Evolutionary conservation across 2,329 filamentous ascomycete species (phyloP).

Genomic region (Monosporascus ibericus): DNA sequence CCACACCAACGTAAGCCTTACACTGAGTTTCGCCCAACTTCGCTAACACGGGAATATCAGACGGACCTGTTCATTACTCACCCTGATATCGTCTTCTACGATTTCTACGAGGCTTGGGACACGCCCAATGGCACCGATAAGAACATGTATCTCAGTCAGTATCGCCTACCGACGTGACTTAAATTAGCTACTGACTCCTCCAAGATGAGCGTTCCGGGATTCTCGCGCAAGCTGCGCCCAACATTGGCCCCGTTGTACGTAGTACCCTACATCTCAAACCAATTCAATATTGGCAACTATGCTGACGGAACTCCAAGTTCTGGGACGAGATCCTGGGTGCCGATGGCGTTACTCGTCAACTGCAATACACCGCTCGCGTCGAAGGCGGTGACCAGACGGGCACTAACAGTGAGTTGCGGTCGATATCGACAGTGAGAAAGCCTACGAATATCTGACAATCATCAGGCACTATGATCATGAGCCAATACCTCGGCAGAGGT

Average conservation of each 20-base stretch:
- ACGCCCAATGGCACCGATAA: slow-evolving; percentile 38
- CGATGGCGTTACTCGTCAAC: slow-evolving; percentile 55
- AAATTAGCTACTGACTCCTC: slow-evolving; percentile 4
- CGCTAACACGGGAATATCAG: slow-evolving; percentile 9
- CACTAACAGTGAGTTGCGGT: slow-evolving; percentile 20
- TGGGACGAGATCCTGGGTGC: slow-evolving; percentile 51
- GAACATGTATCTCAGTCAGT: slow-evolving; percentile 37
- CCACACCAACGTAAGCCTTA: slow-evolving; percentile 36
- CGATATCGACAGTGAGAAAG: background rate
- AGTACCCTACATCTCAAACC: background rate
- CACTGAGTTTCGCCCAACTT: background rate
- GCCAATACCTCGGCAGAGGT: slow-evolving; percentile 59
- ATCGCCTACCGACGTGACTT: background rate
- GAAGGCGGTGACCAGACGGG: slow-evolving; percentile 41
- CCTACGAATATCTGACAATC: slow-evolving; percentile 5
- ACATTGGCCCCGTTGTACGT: slow-evolving; percentile 52
- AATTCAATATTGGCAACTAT: background rate
- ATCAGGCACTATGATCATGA: slow-evolving; percentile 43
- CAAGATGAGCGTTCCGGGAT: slow-evolving; percentile 40
- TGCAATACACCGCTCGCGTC: slow-evolving; percentile 62
- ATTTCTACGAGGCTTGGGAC: slow-evolving; percentile 59
- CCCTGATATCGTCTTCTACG: slow-evolving; percentile 50
- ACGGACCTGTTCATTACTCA: slow-evolving; percentile 43
- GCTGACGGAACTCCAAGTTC: slow-evolving; percentile 18
- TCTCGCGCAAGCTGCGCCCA: slow-evolving; percentile 57